Evolutionary conservation across 495 filamentous ascomycete genomes (phyloP).

Genomic region (Penicillium steckii): DNA sequence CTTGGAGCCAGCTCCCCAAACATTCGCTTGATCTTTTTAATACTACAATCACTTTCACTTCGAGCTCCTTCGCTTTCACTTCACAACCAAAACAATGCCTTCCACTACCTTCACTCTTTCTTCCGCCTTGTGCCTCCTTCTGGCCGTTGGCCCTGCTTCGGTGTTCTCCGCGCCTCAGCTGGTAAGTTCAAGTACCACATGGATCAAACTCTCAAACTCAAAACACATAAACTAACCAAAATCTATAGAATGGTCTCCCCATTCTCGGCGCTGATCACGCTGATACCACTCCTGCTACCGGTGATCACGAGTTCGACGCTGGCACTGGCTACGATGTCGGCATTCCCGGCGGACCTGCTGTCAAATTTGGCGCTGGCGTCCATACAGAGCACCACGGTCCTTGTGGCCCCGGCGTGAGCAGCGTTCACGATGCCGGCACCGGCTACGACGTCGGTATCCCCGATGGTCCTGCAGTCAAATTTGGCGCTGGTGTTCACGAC

Average conservation of each 20-base stretch:
- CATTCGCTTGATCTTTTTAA: conserved; percentile 20
- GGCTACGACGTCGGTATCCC: conserved; percentile 30
- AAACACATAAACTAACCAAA: conserved; percentile 3
- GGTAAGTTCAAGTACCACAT: conserved; percentile 17
- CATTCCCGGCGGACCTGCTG: conserved; percentile 31
- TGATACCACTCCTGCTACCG: conserved; percentile 12
- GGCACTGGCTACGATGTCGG: conserved; percentile 26
- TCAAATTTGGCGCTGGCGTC: conserved; percentile 18
- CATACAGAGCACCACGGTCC: conserved; percentile 16
- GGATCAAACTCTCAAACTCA: not conserved
- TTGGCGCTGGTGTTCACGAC: conserved; percentile 21
- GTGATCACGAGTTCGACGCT: conserved; percentile 27
- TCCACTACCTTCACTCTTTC: conserved; percentile 32
- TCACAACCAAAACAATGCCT: conserved; percentile 24
- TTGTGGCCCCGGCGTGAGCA: conserved; percentile 19
- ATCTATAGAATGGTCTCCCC: conserved; percentile 10
- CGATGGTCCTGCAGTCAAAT: conserved; percentile 25
- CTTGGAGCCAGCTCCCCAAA: conserved; percentile 9
- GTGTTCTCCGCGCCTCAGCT: conserved; percentile 34
- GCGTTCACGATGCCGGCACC: conserved; percentile 18
- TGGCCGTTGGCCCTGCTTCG: conserved; percentile 32
- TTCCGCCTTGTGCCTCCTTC: conserved; percentile 35
- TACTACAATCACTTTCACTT: conserved; percentile 2
- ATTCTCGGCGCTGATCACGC: conserved; percentile 10
- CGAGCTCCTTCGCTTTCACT: not conserved